These are phyloP conservation scores for Aspergillus nanangensis DNA, from an alignment of 495 filamentous ascomycete genomes.

Conservation along the genomic window DNA sequence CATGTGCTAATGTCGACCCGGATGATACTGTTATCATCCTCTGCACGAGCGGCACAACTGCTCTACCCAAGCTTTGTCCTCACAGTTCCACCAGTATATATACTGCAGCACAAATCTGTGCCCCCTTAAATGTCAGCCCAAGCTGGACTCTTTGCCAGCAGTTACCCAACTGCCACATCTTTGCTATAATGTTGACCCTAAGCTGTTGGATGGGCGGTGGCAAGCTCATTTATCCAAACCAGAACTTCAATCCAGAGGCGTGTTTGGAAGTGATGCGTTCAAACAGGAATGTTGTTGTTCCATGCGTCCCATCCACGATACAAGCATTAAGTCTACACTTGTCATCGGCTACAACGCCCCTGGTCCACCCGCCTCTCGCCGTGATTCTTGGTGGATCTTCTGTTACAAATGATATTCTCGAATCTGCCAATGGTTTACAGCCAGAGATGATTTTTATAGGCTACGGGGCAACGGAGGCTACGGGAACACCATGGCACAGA, in stretches of 20 bases:
- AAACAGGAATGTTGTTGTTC: slow-evolving; percentile 21
- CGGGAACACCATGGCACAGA: slow-evolving; percentile 17
- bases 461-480: slow-evolving; percentile 37
- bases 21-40: slow-evolving; percentile 21
- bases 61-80: slow-evolving; percentile 32
- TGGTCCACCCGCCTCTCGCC: slow-evolving; percentile 11
- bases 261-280: slow-evolving; percentile 23
- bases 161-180: slow-evolving; percentile 34
- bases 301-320: slow-evolving; percentile 30
- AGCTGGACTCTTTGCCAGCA: slow-evolving; percentile 27
- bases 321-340: slow-evolving; percentile 9
- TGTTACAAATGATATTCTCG: slow-evolving; percentile 22
- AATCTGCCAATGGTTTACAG: slow-evolving; percentile 19
- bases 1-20: slow-evolving; percentile 2
- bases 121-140: slow-evolving; percentile 7
- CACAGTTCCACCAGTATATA: slow-evolving; percentile 21
- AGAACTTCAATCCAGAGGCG: slow-evolving; percentile 25
- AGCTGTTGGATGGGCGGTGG: slow-evolving; percentile 27
- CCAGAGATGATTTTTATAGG: slow-evolving; percentile 19
- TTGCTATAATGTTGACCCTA: slow-evolving; percentile 26
- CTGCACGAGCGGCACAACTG: slow-evolving; percentile 37
- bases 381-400: slow-evolving; percentile 28
- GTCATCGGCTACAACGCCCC: slow-evolving; percentile 11
- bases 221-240: slow-evolving; percentile 26
- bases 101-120: slow-evolving; percentile 13